Evolutionary conservation across 148 eudicot species (phyloP).

Genomic region (Beta vulgaris): DNA sequence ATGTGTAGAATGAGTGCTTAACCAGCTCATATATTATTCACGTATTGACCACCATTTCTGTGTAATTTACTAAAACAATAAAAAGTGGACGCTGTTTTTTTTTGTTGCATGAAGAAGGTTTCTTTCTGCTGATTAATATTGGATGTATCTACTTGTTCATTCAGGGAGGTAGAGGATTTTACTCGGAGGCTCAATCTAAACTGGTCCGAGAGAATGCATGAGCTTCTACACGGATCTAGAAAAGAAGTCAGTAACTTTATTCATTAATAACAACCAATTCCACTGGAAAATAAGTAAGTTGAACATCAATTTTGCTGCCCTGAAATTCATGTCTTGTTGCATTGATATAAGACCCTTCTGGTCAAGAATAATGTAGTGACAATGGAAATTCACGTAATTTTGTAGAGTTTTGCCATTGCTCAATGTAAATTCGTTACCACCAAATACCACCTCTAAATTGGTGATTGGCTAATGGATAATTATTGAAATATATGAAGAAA

Average conservation of each 20-base stretch:
- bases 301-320: not conserved
- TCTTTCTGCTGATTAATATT: not conserved
- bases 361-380: too few relatives aligned
- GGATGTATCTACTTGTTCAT: conserved; percentile 10
- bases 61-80: not conserved
- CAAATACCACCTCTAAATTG: too few relatives aligned
- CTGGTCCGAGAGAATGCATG: conserved; percentile 84
- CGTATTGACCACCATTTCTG: not conserved
- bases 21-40: too few relatives aligned
- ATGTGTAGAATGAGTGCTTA: not conserved
- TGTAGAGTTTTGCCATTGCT: too few relatives aligned
- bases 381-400: too few relatives aligned
- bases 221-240: conserved; percentile 60
- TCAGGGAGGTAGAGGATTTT: conserved; percentile 92
- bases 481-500: too few relatives aligned
- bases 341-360: too few relatives aligned
- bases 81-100: not conserved
- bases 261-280: conserved; percentile 37
- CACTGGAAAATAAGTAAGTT: conserved; percentile 47
- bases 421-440: too few relatives aligned
- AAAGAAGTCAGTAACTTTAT: conserved; percentile 41
- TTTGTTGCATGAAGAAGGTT: not conserved
- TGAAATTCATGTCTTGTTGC: too few relatives aligned
- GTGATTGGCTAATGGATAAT: too few relatives aligned
- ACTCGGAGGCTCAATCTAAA: conserved; percentile 68